A percentile compares a stretch with the other conserved stretches of the same genome.
phyloP scores from a whole-genome alignment of 768 basidiomycete species.

The Galerina sulciceps region DNA sequence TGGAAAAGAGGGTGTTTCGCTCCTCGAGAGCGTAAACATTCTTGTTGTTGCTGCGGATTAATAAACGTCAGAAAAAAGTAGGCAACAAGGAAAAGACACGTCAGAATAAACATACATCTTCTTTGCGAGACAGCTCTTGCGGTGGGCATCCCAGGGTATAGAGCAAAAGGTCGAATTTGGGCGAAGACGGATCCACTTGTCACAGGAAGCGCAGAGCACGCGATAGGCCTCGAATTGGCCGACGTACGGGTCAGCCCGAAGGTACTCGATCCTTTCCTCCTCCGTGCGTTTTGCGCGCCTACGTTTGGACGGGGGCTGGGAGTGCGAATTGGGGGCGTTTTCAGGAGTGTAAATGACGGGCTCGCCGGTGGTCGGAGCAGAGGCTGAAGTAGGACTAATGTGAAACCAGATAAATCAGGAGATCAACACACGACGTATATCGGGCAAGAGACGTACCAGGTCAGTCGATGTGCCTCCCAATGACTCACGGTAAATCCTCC shows the following conservation, averaged over 20 bases:
- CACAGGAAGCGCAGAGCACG: constrained; percentile 78
- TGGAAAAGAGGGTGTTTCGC: constrained; percentile 58
- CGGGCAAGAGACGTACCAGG: constrained; percentile 48
- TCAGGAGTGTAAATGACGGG: constrained; percentile 49
- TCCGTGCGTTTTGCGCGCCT: constrained; percentile 79
- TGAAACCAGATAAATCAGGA: not conserved
- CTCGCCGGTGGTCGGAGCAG: constrained; percentile 22
- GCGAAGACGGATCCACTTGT: constrained; percentile 86
- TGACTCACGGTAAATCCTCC: too few relatives aligned
- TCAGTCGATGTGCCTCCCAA: constrained; percentile 70
- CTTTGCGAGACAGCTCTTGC: constrained; percentile 82
- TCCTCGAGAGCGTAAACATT: constrained; percentile 65
- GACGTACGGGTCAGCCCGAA: constrained; percentile 73
- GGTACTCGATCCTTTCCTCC: constrained; percentile 75
- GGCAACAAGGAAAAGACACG: too few relatives aligned
- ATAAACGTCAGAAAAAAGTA: constrained; percentile 8
- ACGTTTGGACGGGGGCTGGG: constrained; percentile 60
- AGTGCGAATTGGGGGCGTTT: constrained; percentile 41
- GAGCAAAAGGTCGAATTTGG: constrained; percentile 88
- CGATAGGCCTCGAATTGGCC: constrained; percentile 80
- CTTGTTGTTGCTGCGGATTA: constrained; percentile 42
- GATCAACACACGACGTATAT: not conserved
- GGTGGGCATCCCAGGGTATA: constrained; percentile 88
- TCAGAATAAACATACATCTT: constrained; percentile 58
- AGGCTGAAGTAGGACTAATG: not conserved